These are phyloP conservation scores for Hypoxylon trugodes DNA, from an alignment of 495 filamentous ascomycete species.

Conservation along the genomic window DNA sequence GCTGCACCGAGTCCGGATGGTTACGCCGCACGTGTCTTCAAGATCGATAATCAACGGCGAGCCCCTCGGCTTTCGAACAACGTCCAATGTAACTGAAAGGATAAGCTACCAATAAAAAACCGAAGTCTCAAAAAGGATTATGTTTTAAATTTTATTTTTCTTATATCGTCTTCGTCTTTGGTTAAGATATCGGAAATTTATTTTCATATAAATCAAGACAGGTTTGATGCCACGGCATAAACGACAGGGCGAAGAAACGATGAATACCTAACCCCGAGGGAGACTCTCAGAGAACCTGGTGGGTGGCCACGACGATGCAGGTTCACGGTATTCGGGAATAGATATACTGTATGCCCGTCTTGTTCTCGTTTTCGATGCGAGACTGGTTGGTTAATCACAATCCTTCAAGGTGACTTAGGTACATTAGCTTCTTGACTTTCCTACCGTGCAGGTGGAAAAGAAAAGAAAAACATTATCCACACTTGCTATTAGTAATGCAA, in stretches of 20 bases:
- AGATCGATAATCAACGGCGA: conserved; percentile 12
- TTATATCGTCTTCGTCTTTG: too few species aligned
- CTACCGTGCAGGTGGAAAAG: too few species aligned
- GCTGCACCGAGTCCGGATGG: conserved; percentile 32
- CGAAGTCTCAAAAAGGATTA: background rate
- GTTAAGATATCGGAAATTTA: background rate
- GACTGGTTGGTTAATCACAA: conserved; percentile 29
- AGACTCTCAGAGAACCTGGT: background rate
- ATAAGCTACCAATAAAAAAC: conserved; percentile 16
- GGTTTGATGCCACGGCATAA: too few species aligned
- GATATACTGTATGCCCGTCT: conserved; percentile 35
- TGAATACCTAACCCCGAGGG: background rate
- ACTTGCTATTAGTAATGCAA: conserved; percentile 5
- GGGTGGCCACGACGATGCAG: conserved; percentile 19
- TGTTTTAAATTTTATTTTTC: background rate
- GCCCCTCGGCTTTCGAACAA: conserved; percentile 10
- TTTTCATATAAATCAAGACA: conserved; percentile 19
- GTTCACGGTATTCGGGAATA: conserved; percentile 38
- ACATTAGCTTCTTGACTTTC: too few species aligned
- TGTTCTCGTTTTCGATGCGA: background rate
- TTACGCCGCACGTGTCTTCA: conserved; percentile 20
- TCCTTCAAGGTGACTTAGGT: conserved; percentile 38
- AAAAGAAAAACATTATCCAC: too few species aligned
- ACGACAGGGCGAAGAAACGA: background rate
- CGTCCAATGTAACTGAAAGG: conserved; percentile 12